Percentiles rank a stretch among this genome's conserved stretches.
phyloP scores from a whole-genome alignment of 2,329 filamentous ascomycete species.

The Endocalyx cinctus region DNA sequence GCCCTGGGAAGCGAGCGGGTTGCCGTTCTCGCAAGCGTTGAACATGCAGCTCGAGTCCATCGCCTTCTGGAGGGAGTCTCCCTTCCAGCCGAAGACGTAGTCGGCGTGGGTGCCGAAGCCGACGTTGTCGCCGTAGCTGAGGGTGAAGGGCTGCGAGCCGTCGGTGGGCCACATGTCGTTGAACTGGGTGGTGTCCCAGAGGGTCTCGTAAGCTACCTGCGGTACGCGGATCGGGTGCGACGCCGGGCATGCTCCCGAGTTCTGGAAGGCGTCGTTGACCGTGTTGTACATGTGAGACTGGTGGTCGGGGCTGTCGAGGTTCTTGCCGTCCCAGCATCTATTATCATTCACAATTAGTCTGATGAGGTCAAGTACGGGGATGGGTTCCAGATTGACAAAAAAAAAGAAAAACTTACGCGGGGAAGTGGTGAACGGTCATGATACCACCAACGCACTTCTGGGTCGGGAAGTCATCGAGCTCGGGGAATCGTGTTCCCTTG shows the following conservation, averaged over 20 bases:
- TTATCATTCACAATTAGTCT: conserved; percentile 6
- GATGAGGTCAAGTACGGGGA: background rate
- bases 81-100: conserved; percentile 35
- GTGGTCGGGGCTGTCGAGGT: conserved; percentile 33
- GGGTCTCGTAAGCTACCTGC: conserved; percentile 39
- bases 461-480: conserved; percentile 35
- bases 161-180: conserved; percentile 32
- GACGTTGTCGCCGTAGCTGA: conserved; percentile 26
- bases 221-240: conserved; percentile 38
- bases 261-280: conserved; percentile 23
- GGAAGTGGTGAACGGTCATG: conserved; percentile 38
- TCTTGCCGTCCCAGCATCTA: conserved; percentile 43
- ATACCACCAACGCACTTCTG: conserved; percentile 35
- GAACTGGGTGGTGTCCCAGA: conserved; percentile 38
- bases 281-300: conserved; percentile 28
- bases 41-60: conserved; percentile 28
- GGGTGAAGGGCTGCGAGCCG: conserved; percentile 26
- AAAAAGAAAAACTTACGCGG: conserved; percentile 20
- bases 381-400: too few relatives aligned
- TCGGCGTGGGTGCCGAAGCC: conserved; percentile 35
- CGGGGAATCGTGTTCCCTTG: conserved; percentile 34
- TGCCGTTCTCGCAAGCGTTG: conserved; percentile 25
- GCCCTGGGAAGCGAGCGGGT: conserved; percentile 21
- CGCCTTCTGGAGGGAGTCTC: conserved; percentile 26
- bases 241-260: conserved; percentile 30